Evolutionary conservation across 1,284 basidiomycete genomes (phyloP), one percentile per base, ranked within the genome.

Genomic region (Pulveroboletus sp.): DNA sequence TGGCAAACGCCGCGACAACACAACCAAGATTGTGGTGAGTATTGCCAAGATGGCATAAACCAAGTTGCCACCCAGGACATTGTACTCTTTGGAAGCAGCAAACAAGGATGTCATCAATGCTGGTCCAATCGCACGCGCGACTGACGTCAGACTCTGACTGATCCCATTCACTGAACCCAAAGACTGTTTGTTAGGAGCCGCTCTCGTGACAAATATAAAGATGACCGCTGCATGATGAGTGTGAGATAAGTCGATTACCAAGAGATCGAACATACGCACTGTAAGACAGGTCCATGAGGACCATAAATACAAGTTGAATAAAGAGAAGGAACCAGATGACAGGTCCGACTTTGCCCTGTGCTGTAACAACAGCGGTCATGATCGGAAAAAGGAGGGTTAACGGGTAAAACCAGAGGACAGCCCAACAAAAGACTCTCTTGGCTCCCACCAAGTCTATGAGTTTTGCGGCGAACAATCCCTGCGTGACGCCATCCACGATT

Each of bases 401-500:
- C 0, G 82, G 80, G 25, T 85, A 67, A 38, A 80, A 78, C 54
- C 75, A 76, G 6, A 71, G 67, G 48, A 88, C 72, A 14, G 85
- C 83, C 33, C 65, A 60, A 26, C 79, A 75, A 66, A 85, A 87
- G 6, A 83, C 72, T 48, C 65, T 76, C 67, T 84, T 87, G 8
- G 82, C 78, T 3, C 88, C 88, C 61, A 75, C 77, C 10, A 73
- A 66, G 24, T 82, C 75, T 52, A 86, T 77, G 2, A 87, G 71
- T 53, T 66, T 76, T 8, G 86, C 77, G 58, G 87, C 85, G 70
- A 83, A 84, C 60, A 84, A 74, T 1, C 80, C 77, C 63, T 89
- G 87, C 59, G 85, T 76, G 8, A 78, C 20, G 5, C 87, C 88
- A 60, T 87, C 83, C 54, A 83, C 65, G n/a, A 87, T 62, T 4